Evolutionary conservation across 306 rosid species (phyloP).

Genomic region (Urtica urens): DNA sequence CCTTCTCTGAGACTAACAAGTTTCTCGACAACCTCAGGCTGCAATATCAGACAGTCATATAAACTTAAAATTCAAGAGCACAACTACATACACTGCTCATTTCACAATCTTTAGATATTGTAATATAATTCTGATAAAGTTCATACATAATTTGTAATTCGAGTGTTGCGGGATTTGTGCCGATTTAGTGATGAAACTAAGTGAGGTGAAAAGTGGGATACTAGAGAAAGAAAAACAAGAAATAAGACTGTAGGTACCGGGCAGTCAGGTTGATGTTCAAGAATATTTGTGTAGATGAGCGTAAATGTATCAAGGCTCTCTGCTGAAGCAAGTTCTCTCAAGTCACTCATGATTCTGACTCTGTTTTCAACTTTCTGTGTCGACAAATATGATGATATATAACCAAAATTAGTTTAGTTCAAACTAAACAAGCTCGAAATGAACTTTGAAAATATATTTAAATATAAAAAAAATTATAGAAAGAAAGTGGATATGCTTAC

Average conservation of each 20-base stretch:
- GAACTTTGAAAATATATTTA: not conserved
- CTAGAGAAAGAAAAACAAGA: too few species aligned
- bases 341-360: constrained; percentile 62
- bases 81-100: too few species aligned
- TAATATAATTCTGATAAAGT: too few species aligned
- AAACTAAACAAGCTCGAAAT: constrained; percentile 1
- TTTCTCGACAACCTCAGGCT: constrained; percentile 96
- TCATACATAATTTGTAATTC: too few species aligned
- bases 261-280: constrained; percentile 96
- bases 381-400: too few species aligned
- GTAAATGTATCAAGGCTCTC: constrained; percentile 88
- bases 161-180: too few species aligned
- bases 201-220: too few species aligned
- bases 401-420: too few species aligned
- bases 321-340: constrained; percentile 96
- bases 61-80: too few species aligned
- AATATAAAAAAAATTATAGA: not conserved
- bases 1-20: constrained; percentile 92
- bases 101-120: too few species aligned
- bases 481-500: constrained; percentile 36
- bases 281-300: constrained; percentile 82
- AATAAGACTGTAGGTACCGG: constrained; percentile 80
- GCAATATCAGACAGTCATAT: too few species aligned
- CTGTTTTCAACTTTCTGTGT: constrained; percentile 85
- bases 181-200: too few species aligned